phyloP scores from a whole-genome alignment of 2,329 filamentous ascomycete genomes.

The Diaporthe eres region DNA sequence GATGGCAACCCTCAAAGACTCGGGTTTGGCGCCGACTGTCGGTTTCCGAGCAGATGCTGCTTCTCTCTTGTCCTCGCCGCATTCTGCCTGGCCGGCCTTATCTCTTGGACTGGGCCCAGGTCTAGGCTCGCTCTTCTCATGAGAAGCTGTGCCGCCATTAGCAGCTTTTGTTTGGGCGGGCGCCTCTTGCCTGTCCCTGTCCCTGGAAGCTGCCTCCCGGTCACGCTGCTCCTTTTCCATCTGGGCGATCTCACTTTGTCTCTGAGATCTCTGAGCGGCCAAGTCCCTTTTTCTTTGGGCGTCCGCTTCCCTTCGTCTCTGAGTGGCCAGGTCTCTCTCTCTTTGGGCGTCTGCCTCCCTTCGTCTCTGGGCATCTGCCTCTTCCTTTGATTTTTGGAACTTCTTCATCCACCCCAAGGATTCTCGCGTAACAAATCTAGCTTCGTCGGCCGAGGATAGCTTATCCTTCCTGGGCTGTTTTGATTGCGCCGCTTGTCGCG shows the following conservation, averaged over 20 bases:
- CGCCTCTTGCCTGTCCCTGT: background rate
- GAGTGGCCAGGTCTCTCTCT: background rate
- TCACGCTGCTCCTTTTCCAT: background rate
- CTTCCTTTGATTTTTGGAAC: background rate
- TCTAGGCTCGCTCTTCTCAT: background rate
- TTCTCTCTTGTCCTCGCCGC: background rate
- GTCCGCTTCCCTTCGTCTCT: background rate
- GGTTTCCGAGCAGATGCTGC: background rate
- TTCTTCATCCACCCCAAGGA: background rate
- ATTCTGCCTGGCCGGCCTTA: background rate
- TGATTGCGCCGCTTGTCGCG: background rate
- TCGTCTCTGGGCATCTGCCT: background rate
- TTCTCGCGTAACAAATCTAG: background rate
- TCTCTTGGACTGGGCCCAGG: background rate
- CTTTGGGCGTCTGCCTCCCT: background rate
- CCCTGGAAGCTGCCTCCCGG: slow-evolving; percentile 5
- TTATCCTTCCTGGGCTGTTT: background rate
- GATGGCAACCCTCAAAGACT: background rate
- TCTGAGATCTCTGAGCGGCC: background rate
- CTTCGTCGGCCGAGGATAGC: background rate
- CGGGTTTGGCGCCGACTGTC: background rate
- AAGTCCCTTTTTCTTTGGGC: background rate
- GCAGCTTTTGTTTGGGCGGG: background rate
- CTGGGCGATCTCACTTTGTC: background rate
- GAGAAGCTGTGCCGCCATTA: background rate